Evolutionary conservation across 345 rosid genomes (phyloP).

Genomic region (Xanthoceras sorbifolium): DNA sequence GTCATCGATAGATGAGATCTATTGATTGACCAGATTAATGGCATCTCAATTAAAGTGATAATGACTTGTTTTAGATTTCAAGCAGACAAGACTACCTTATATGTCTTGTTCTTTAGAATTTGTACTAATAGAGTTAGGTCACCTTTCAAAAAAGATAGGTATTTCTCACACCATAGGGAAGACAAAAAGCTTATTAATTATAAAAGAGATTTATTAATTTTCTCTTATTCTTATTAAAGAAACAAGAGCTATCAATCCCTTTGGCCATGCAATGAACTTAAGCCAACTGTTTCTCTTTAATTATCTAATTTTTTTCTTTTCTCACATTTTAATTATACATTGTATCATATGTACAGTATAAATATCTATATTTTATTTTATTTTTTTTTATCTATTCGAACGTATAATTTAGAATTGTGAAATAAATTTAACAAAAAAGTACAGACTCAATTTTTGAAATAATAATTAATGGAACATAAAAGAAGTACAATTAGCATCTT

Average conservation of each 20-base stretch:
- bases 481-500: not conserved
- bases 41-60: conserved; percentile 18
- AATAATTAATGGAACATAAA: not conserved
- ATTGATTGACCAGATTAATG: conserved; percentile 11
- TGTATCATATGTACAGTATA: too few species aligned
- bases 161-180: not conserved
- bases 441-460: too few species aligned
- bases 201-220: not conserved
- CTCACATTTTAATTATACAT: too few species aligned
- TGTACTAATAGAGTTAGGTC: conserved; percentile 19
- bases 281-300: conserved; percentile 17
- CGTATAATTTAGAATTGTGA: too few species aligned
- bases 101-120: conserved; percentile 7
- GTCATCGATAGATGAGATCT: not conserved
- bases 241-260: conserved; percentile 11
- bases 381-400: too few species aligned
- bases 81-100: conserved; percentile 20
- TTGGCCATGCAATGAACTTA: conserved; percentile 6
- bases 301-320: not conserved
- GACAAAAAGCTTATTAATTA: not conserved
- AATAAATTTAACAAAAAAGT: too few species aligned
- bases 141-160: conserved; percentile 10
- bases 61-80: conserved; percentile 16
- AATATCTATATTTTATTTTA: too few species aligned
- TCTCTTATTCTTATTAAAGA: not conserved